Conservation (phyloP, 208 protist species). For the Phytomonas francai region DNA sequence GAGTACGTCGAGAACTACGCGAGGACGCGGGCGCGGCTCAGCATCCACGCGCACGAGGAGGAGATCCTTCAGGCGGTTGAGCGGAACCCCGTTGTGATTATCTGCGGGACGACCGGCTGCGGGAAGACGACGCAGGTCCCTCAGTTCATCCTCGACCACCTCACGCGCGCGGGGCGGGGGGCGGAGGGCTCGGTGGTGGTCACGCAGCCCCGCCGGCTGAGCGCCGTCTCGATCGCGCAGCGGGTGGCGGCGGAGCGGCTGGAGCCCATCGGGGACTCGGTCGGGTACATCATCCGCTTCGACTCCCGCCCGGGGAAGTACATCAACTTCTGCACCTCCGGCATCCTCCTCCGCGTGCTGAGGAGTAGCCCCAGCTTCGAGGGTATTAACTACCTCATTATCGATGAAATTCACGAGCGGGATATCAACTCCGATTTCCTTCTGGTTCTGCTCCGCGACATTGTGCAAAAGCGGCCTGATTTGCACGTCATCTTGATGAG, state of each 20-base stretch:
- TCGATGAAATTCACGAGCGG: constrained; percentile 99
- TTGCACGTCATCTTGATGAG: constrained; percentile 97
- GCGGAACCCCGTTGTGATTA: constrained; percentile 78
- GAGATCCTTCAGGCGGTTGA: constrained; percentile 71
- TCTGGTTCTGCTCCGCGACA: constrained; percentile 95
- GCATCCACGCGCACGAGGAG: constrained; percentile 51
- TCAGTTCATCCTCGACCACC: constrained; percentile 91
- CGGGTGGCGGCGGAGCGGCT: constrained; percentile 97
- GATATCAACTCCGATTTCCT: constrained; percentile 98
- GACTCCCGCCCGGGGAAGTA: constrained; percentile 88
- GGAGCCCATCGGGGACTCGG: constrained; percentile 91
- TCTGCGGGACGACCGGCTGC: constrained; percentile 95
- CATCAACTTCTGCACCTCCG: constrained; percentile 98
- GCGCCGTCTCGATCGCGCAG: constrained; percentile 97
- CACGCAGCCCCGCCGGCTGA: constrained; percentile 97
- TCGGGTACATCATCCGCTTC: constrained; percentile 98
- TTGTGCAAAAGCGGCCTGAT: constrained; percentile 68
- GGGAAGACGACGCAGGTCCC: constrained; percentile 97
- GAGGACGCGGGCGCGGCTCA: constrained; percentile 45
- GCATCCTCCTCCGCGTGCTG: constrained; percentile 96
- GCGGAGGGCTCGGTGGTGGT: constrained; percentile 80
- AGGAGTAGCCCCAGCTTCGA: constrained; percentile 72
- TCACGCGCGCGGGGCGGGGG: constrained; percentile 45
- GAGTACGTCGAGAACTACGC: constrained; percentile 66
- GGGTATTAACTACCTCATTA: constrained; percentile 95